Base-by-base conservation (phyloP, 2,329 filamentous ascomycete genomes). In the Diaporthe caulivora region DNA sequence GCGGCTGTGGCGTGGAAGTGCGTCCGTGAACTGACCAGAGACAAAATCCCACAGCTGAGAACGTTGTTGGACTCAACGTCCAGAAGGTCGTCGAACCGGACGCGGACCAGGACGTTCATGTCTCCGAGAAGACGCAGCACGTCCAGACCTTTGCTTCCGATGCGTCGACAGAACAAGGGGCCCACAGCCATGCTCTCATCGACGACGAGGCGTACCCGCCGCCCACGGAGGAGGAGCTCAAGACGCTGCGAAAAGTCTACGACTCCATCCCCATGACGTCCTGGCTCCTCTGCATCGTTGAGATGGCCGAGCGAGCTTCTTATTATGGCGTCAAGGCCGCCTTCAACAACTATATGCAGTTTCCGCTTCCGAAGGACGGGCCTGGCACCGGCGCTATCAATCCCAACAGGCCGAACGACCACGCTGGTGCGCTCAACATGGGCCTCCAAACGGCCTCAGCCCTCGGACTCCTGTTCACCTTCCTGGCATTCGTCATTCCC, bases 301-400 rank as follows among this genome's bases (percentile, higher is more conserved):
- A 89, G 70, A 83, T 89, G 55, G 84, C 85, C 13, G 87, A 90
- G 76, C 83, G 87, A 18, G 87, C 86, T 2, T 88, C 87, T 0
- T 90, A 88, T 79, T 89, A 87, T 73, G 87, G 87, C 44, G 84
- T 83, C 5, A 83, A 84, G 65, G 84, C 84, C 0, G 81, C 88
- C 6, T 89, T 90, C 78, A 84, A 83, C 71, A 91, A 91, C 76
- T 91, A 86, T 77, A 83, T 91, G 76, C 84, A 91, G 70, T 87
- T 86, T 42, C 85, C 86, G 21, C 80, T 91, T 5, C 89, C 89
- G 0, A 76, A 79, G 13, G 85, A 84, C 21, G 82, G 79, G 29
- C 78, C 77, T 18, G 81, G 79, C 42, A 77, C 76, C 5, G 83
- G 83, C 65, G 83, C 83, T 2, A 80, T 82, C 49, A 76, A 82